Base-by-base conservation (phyloP, 176 grass and related monocot genomes). In the Musa beccarii region DNA sequence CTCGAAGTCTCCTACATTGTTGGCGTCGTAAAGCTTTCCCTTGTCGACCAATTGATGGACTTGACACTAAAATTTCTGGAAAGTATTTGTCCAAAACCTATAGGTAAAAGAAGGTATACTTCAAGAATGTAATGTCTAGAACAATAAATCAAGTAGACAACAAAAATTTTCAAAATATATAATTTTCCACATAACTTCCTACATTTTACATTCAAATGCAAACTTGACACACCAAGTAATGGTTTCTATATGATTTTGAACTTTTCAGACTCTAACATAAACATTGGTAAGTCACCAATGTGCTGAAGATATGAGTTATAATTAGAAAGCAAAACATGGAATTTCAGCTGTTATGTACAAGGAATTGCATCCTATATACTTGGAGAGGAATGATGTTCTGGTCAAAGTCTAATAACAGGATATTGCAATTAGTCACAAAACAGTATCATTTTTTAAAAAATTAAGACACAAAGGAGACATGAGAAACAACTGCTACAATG, bases 1-100 rank as follows among this genome's bases (percentile, higher is more conserved):
- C 88, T 75, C 91, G 50, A 84, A 86, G 80, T 77, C 85, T 91
- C 66, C 53, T 54, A 72, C 86, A 78, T 73, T 77, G 89, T 83
- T 82, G 95, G 52, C 83, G 83, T 20, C 83, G 80, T 61, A 99
- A 78, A 84, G 95, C 86, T 91, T 94, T 99, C 77, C 91, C 95
- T 85, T 94, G 86, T 63, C 91, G 87, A 76, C 86, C 95, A 77
- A 99, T 94, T 69, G 95, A 99, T 79, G 86, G 95, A 59, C 81
- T 94, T 76, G 78, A 87, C 79, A 57, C 87, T 80, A 81, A 79
- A 69, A 89, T 61, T 65, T 89, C 76, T 24, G 91, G 88, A 76
- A 89, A 92, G 85, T 81, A 80, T 78, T 84, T 99, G 75, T 93
- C 90, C 81, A 98, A 86, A 70, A 89, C 68, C 90, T 97, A 75